Percentiles rank a stretch among this genome's conserved stretches.
Conservation (phyloP, 2,329 filamentous ascomycete species). For the Aphanocladium album region DNA sequence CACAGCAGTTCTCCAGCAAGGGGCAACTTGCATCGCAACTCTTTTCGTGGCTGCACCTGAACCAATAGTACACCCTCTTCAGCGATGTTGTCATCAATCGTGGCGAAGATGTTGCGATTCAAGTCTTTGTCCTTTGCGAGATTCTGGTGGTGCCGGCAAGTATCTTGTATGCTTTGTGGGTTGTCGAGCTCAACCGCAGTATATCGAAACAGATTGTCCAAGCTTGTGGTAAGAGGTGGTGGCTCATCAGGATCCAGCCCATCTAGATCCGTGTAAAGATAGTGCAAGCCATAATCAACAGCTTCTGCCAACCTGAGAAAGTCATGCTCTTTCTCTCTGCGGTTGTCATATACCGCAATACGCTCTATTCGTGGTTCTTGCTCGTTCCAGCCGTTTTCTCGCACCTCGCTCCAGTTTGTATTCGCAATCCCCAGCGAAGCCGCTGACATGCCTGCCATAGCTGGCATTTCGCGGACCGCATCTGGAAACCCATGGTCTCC, state of each 20-base stretch:
- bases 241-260: not conserved
- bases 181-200: not conserved
- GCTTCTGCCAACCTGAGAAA: conserved; percentile 5
- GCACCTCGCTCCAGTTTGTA: not conserved
- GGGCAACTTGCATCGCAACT: conserved; percentile 8
- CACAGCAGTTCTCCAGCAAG: conserved; percentile 8
- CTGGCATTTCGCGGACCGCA: conserved; percentile 1
- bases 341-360: conserved; percentile 5
- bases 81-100: conserved; percentile 4
- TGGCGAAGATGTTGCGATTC: not conserved
- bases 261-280: not conserved
- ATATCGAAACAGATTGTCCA: conserved; percentile 7
- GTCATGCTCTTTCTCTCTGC: not conserved
- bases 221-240: not conserved
- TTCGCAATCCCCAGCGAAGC: not conserved
- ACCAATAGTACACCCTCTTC: conserved; percentile 1
- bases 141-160: not conserved
- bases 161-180: not conserved
- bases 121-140: not conserved
- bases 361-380: not conserved
- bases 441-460: not conserved
- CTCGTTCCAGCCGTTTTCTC: not conserved
- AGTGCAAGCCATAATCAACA: conserved; percentile 11
- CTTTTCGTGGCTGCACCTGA: not conserved
- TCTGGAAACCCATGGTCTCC: conserved; percentile 10